A percentile compares a stretch with the other conserved stretches of the same genome.
phyloP scores from a whole-genome alignment of 2,329 filamentous ascomycete species.

The Orbilia blumenaviensis region DNA sequence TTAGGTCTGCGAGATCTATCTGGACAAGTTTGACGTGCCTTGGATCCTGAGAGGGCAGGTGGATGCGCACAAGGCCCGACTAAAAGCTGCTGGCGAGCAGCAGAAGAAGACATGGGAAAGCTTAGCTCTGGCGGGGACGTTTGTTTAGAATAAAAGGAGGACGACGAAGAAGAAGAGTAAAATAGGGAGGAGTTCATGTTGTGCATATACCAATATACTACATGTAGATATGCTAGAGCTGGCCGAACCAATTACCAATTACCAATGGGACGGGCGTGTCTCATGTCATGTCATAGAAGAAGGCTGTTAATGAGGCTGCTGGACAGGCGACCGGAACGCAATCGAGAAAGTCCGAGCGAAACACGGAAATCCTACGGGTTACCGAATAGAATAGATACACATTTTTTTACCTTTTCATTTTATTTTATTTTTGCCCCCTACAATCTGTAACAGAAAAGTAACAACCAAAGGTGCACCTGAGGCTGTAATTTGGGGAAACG shows the following conservation, averaged over 20 bases:
- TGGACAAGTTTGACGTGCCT: constrained; percentile 40
- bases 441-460: no score
- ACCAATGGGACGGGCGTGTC: no score
- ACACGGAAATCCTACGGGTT: neutral
- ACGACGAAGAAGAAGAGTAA: no score
- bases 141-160: no score
- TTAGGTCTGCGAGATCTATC: constrained; percentile 49
- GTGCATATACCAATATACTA: no score
- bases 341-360: constrained; percentile 8
- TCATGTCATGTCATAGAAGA: no score
- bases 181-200: neutral
- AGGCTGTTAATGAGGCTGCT: no score
- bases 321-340: neutral
- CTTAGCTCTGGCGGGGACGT: constrained; percentile 29
- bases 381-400: neutral
- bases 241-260: neutral
- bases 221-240: no score
- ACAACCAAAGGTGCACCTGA: neutral
- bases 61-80: constrained; percentile 43
- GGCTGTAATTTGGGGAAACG: neutral
- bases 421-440: no score
- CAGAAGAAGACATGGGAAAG: constrained; percentile 42
- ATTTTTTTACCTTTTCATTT: no score
- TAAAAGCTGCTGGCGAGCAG: constrained; percentile 28
- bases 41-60: constrained; percentile 48